phyloP scores from a whole-genome alignment of 75 land plant species.

The Pinus tabuliformis region DNA sequence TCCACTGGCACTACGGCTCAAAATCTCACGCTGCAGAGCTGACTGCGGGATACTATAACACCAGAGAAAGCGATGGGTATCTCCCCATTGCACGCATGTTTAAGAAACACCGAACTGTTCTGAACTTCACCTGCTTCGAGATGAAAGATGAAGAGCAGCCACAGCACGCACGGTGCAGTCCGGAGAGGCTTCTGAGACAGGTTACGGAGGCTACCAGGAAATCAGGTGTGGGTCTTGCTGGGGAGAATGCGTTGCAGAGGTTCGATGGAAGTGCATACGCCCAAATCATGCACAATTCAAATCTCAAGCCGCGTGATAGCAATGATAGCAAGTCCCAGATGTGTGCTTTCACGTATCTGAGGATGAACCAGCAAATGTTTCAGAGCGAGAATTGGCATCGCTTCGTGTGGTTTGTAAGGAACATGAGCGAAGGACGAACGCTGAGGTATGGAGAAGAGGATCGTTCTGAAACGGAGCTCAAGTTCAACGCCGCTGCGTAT shows the following conservation, averaged over 20 bases:
- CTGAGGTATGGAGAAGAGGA: conserved; percentile 24
- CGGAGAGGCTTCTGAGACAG: conserved; percentile 73
- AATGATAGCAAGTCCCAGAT: conserved; percentile 35
- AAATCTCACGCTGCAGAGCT: conserved; percentile 89
- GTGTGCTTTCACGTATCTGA: conserved; percentile 73
- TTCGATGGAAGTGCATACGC: conserved; percentile 65
- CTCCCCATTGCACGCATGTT: conserved; percentile 74
- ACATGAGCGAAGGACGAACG: conserved; percentile 54
- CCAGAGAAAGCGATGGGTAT: conserved; percentile 77
- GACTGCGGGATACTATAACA: conserved; percentile 95
- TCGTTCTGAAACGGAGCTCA: conserved; percentile 26
- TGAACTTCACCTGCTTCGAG: conserved; percentile 96
- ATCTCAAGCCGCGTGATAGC: conserved; percentile 23
- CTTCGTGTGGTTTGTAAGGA: conserved; percentile 71
- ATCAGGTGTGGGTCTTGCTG: conserved; percentile 65
- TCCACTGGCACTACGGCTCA: conserved; percentile 91
- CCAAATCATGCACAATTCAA: conserved; percentile 31
- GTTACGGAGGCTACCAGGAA: conserved; percentile 59
- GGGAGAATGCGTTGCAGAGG: conserved; percentile 92
- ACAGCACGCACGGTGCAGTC: conserved; percentile 64
- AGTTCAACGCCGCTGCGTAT: background rate
- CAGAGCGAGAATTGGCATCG: conserved; percentile 71
- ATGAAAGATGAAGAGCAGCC: conserved; percentile 87
- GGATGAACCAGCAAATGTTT: conserved; percentile 76
- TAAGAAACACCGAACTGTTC: conserved; percentile 53